Evolutionary conservation across 176 grass and related monocot species (phyloP).

Genomic region (Triticum dicoccoides): DNA sequence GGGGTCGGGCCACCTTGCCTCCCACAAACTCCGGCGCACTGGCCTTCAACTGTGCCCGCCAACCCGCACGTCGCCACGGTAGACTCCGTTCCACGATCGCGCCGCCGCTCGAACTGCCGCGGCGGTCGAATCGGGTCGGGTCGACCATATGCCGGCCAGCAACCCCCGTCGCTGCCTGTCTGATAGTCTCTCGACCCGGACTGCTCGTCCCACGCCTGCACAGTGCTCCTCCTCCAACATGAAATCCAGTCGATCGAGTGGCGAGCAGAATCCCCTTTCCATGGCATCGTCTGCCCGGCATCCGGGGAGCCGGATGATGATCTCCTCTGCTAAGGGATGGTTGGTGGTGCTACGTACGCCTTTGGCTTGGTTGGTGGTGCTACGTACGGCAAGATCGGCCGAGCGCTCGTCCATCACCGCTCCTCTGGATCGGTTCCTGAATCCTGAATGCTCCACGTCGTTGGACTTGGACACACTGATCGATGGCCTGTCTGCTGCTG

Average conservation of each 20-base stretch:
- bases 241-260: constrained; percentile 22
- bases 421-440: neutral
- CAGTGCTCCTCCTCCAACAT: neutral
- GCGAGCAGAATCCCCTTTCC: constrained; percentile 35
- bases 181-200: neutral
- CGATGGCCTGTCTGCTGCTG: too few relatives aligned
- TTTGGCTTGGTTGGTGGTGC: neutral
- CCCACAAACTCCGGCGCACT: neutral
- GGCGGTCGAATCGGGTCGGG: too few relatives aligned
- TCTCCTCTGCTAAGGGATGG: too few relatives aligned
- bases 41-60: neutral
- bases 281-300: constrained; percentile 13
- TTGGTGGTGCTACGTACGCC: too few relatives aligned
- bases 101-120: neutral
- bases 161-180: too few relatives aligned
- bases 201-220: neutral
- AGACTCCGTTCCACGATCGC: neutral
- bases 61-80: neutral
- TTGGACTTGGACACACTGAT: too few relatives aligned
- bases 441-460: too few relatives aligned
- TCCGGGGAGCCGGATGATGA: constrained; percentile 34
- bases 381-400: neutral
- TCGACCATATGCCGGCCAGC: too few relatives aligned
- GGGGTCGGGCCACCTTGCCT: neutral
- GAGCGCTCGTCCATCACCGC: neutral